phyloP scores from a whole-genome alignment of 495 filamentous ascomycete species.

The Penicillium argentinense region DNA sequence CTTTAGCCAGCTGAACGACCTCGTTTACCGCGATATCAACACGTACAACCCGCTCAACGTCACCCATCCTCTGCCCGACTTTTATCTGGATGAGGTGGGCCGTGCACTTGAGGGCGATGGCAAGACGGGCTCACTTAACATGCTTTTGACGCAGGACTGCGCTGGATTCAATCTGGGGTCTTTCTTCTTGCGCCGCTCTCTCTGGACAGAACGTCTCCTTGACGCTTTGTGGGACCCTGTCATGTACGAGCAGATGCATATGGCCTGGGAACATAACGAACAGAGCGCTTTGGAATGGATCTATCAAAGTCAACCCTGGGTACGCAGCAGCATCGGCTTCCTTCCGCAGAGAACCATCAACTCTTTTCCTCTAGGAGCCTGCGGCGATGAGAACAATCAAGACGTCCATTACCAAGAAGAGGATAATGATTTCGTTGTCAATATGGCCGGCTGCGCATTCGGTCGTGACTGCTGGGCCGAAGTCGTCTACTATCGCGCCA shows the following conservation, averaged over 20 bases:
- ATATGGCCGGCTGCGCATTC: constrained; percentile 98
- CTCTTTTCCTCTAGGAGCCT: constrained; percentile 88
- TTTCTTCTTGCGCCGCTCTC: constrained; percentile 82
- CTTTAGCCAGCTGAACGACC: constrained; percentile 72
- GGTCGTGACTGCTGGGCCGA: constrained; percentile 97
- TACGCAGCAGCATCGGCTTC: constrained; percentile 84
- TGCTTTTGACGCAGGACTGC: constrained; percentile 92
- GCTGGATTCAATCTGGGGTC: constrained; percentile 95
- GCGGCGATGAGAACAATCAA: constrained; percentile 71
- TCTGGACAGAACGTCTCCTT: constrained; percentile 88
- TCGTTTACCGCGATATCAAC: constrained; percentile 95
- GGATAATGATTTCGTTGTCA: constrained; percentile 93
- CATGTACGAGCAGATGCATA: constrained; percentile 96
- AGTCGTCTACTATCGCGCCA: constrained; percentile 87
- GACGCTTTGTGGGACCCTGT: constrained; percentile 99
- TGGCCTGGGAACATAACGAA: constrained; percentile 99
- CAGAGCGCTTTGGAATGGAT: constrained; percentile 93
- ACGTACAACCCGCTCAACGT: constrained; percentile 95
- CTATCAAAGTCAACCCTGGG: constrained; percentile 89
- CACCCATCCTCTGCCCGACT: constrained; percentile 69
- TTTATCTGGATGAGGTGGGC: constrained; percentile 72
- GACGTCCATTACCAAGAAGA: constrained; percentile 82
- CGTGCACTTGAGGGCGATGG: constrained; percentile 73
- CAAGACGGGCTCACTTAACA: constrained; percentile 70
- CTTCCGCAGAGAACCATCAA: constrained; percentile 91